Evolutionary conservation across 2,329 filamentous ascomycete species (phyloP), one percentile per base, ranked within the genome.

Genomic region (Talaromyces sp.): DNA sequence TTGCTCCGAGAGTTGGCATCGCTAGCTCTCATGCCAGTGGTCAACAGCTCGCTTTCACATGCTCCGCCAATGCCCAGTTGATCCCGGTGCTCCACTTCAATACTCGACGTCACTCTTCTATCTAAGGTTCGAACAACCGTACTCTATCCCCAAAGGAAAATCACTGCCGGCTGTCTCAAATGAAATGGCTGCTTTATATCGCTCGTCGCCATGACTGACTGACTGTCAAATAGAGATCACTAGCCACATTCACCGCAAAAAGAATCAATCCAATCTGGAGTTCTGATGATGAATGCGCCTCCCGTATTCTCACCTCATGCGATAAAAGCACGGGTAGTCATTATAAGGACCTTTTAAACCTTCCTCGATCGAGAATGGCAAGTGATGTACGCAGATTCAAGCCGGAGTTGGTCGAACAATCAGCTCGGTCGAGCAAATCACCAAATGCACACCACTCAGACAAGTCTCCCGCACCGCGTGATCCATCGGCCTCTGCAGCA

Each of bases 371-470:
- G 41, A 63, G 49, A 56, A 63, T 63, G 61, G 50, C 61, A 57
- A 63, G 50, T 39, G 50, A 66, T 35, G 60, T 66, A 49, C 70
- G 72, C 58, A 72, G 73, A 52, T 75, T 77, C 65, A 64, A 69
- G 35, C 72, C 74, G 8, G 71, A 74, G 67, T 75, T 74, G 7
- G 67, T 77, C 60, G 76, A 78, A 66, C 73, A 72, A 10, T 73
- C 74, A 56, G 75, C 74, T 67, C 75, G 72, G 64, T 66, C 70
- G 22, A 68, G 59, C 43, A 70, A 59, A 60, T 50, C 45, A 22
- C 57, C 57, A 19, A 47, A 62, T 10, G 25, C 54, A 45, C 35
- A 25, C n/a, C 15, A 31, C 13, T 37, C 52, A 33, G 41, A 63
- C 50, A 63, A 54, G 27, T 39, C 47, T 4, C 35, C 45, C 11